phyloP scores from a whole-genome alignment of 441 rosid species.

The Erodium chrysanthum region DNA sequence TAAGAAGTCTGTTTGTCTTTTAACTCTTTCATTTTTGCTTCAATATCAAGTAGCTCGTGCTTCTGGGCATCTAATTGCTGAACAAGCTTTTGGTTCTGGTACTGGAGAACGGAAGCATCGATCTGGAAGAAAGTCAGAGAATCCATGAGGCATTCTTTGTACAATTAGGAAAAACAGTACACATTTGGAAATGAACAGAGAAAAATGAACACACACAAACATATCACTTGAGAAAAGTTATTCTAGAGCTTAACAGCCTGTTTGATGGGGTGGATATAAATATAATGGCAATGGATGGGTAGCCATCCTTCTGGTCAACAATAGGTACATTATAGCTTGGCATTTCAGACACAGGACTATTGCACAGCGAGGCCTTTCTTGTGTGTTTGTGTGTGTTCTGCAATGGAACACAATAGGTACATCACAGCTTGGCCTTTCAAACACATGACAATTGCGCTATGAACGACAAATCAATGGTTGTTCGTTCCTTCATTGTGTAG shows the following conservation, averaged over 20 bases:
- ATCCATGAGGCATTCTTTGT: conserved; percentile 7
- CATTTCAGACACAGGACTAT: not conserved
- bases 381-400: not conserved
- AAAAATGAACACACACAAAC: not conserved
- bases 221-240: not conserved
- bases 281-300: conserved; percentile 1
- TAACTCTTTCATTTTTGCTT: conserved; percentile 43
- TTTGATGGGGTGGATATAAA: not conserved
- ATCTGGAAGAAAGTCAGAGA: conserved; percentile 30
- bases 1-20: conserved; percentile 48
- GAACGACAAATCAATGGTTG: not conserved
- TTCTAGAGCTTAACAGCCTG: not conserved
- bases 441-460: not conserved
- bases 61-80: conserved; percentile 68
- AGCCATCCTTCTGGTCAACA: not conserved
- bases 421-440: not conserved
- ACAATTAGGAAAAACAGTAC: not conserved
- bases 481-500: not conserved
- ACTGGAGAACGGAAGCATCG: conserved; percentile 67
- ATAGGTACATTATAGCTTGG: not conserved
- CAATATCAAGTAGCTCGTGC: conserved; percentile 59
- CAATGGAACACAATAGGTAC: not conserved
- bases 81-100: conserved; percentile 73
- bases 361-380: not conserved
- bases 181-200: not conserved